phyloP scores from a whole-genome alignment of 164 flowering plant species.

The Vitis cinerea region DNA sequence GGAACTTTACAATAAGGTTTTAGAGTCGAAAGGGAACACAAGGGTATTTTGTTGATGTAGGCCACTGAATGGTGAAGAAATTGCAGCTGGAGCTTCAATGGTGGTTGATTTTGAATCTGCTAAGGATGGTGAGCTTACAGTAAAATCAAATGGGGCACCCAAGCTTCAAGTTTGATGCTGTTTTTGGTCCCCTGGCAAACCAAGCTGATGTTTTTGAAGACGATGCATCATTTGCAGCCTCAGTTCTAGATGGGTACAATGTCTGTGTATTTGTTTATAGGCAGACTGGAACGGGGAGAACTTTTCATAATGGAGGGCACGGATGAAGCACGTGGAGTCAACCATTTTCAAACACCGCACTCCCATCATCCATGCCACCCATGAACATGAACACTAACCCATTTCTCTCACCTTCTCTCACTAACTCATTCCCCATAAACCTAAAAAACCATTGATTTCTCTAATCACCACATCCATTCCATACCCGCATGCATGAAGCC shows the following conservation, averaged over 20 bases:
- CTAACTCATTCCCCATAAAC: too few relatives aligned
- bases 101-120: constrained; percentile 81
- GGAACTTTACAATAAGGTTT: constrained; percentile 81
- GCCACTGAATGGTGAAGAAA: constrained; percentile 77
- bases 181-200: constrained; percentile 73
- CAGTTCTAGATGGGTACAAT: constrained; percentile 95
- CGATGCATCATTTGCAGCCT: constrained; percentile 76
- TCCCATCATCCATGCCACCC: too few relatives aligned
- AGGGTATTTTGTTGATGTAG: constrained; percentile 94
- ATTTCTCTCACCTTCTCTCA: too few relatives aligned
- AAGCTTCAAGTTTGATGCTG: constrained; percentile 86
- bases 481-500: too few relatives aligned
- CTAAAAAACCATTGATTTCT: too few relatives aligned
- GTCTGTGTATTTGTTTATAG: constrained; percentile 98
- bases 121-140: constrained; percentile 76
- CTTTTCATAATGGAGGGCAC: constrained; percentile 98
- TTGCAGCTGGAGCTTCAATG: constrained; percentile 56
- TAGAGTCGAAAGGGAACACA: constrained; percentile 93
- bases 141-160: constrained; percentile 59
- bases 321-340: constrained; percentile 86
- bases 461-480: too few relatives aligned
- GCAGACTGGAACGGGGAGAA: constrained; percentile 95
- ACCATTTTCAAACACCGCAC: constrained; percentile 10
- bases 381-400: too few relatives aligned
- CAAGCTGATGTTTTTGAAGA: constrained; percentile 92